Percentiles rank a stretch among this genome's conserved stretches.
Evolutionary conservation across 768 basidiomycete species (phyloP).

Genomic region (Boletus edulis): DNA sequence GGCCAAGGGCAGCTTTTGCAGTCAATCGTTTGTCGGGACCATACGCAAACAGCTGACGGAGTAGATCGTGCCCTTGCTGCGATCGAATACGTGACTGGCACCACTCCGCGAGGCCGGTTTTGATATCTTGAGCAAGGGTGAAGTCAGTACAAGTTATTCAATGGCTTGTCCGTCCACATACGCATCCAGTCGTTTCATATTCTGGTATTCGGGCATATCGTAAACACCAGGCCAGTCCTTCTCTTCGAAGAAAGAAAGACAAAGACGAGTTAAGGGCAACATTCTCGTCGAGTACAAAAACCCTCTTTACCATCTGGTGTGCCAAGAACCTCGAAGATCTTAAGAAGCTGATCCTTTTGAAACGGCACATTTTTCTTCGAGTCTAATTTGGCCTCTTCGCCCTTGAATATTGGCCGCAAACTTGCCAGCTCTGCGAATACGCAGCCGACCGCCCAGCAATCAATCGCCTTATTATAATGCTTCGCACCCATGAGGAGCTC

Average conservation of each 20-base stretch:
- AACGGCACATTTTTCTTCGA: slow-evolving; percentile 97
- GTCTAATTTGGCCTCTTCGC: slow-evolving; percentile 97
- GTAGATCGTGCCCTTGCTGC: slow-evolving; percentile 72
- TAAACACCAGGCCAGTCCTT: slow-evolving; percentile 83
- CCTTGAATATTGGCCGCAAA: slow-evolving; percentile 95
- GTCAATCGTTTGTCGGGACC: slow-evolving; percentile 87
- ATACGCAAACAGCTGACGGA: slow-evolving; percentile 84
- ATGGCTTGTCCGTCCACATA: slow-evolving; percentile 34
- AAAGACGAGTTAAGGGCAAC: slow-evolving; percentile 1
- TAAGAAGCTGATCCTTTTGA: slow-evolving; percentile 90
- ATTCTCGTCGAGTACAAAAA: neutral
- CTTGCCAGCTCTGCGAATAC: slow-evolving; percentile 96
- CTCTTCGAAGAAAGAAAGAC: slow-evolving; percentile 56
- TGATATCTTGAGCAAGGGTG: slow-evolving; percentile 43
- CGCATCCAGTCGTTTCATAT: slow-evolving; percentile 76
- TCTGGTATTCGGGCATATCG: slow-evolving; percentile 86
- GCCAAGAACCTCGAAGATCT: slow-evolving; percentile 95
- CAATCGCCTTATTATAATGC: slow-evolving; percentile 96
- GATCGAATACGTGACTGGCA: slow-evolving; percentile 62
- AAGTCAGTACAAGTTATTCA: neutral
- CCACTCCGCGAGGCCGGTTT: slow-evolving; percentile 72
- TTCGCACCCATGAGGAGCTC: slow-evolving; percentile 95
- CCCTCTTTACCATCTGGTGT: slow-evolving; percentile 67
- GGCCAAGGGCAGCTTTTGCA: slow-evolving; percentile 75
- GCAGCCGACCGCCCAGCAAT: slow-evolving; percentile 97